Conservation (phyloP, 495 filamentous ascomycete genomes). For the Filosporella fistucella region DNA sequence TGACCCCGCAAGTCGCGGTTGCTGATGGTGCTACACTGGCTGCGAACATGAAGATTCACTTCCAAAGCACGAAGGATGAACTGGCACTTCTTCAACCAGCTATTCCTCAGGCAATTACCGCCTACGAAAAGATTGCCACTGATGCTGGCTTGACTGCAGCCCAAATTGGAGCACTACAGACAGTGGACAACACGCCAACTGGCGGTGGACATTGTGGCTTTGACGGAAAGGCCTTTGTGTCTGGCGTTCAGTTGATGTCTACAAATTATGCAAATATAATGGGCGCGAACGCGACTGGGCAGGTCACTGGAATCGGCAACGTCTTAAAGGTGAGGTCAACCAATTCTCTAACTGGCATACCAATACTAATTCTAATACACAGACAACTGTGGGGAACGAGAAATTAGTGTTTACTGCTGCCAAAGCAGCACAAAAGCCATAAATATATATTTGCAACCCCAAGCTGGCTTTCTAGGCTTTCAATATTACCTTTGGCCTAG, state of each 20-base stretch:
- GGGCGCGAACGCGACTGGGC: slow-evolving; percentile 34
- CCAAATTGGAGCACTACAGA: slow-evolving; percentile 38
- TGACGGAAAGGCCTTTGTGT: slow-evolving; percentile 41
- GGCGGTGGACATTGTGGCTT: slow-evolving; percentile 45
- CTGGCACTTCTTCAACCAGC: slow-evolving; percentile 35
- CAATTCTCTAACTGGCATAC: not conserved
- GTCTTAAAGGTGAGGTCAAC: slow-evolving; percentile 28
- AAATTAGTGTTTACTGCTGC: slow-evolving; percentile 3
- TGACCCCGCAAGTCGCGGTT: slow-evolving; percentile 40
- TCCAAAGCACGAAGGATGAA: slow-evolving; percentile 44
- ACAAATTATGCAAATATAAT: slow-evolving; percentile 39
- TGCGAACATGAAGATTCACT: slow-evolving; percentile 36
- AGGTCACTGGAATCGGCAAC: slow-evolving; percentile 37
- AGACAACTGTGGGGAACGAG: slow-evolving; percentile 9
- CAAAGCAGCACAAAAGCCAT: no score
- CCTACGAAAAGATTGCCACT: slow-evolving; percentile 38
- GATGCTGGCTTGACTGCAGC: slow-evolving; percentile 28
- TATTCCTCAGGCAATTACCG: slow-evolving; percentile 39
- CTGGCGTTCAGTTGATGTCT: slow-evolving; percentile 43
- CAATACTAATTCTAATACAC: not conserved
- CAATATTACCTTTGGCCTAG: no score
- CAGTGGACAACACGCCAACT: slow-evolving; percentile 40
- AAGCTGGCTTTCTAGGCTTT: no score
- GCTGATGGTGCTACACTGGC: slow-evolving; percentile 29
- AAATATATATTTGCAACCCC: no score